These are phyloP conservation scores for Sphagnum magellanicum DNA, from an alignment of 228 moss, liverwort and hornwort genomes.

Conservation along the genomic window DNA sequence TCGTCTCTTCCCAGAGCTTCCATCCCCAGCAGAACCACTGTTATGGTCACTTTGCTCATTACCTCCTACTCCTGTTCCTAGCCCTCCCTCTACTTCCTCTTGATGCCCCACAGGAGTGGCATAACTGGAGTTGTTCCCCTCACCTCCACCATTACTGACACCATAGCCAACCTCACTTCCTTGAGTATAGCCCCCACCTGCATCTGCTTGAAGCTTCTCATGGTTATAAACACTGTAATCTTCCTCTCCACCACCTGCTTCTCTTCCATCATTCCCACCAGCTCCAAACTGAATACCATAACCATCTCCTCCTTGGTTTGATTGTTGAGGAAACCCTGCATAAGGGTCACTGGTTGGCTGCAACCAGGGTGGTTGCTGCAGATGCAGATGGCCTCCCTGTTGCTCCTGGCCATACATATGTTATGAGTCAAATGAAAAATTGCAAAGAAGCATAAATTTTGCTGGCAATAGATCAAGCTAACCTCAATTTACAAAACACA, in stretches of 20 bases:
- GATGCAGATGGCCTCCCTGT: slow-evolving; percentile 13
- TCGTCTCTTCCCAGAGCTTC: slow-evolving; percentile 73
- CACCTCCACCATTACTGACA: slow-evolving; percentile 21
- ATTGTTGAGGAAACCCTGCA: slow-evolving; percentile 31
- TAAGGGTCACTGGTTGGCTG: slow-evolving; percentile 9
- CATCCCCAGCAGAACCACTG: slow-evolving; percentile 45
- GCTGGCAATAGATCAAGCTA: too few species aligned
- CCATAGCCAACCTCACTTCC: slow-evolving; percentile 19
- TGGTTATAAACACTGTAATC: slow-evolving; percentile 22
- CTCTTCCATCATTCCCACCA: slow-evolving; percentile 7
- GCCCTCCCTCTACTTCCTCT: slow-evolving; percentile 19
- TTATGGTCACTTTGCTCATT: slow-evolving; percentile 33
- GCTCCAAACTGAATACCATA: slow-evolving; percentile 7
- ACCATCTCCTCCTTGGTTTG: slow-evolving; percentile 9
- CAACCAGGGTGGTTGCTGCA: slow-evolving; percentile 16
- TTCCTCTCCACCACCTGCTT: slow-evolving; percentile 15
- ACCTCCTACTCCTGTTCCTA: slow-evolving; percentile 11
- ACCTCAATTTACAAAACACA: too few species aligned
- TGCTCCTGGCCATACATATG: slow-evolving; percentile 12
- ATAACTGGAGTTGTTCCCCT: slow-evolving; percentile 18
- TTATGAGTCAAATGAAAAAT: too few species aligned
- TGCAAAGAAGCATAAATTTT: too few species aligned
- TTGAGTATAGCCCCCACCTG: slow-evolving; percentile 29
- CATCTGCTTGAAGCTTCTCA: slow-evolving; percentile 29
- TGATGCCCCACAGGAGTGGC: slow-evolving; percentile 9